Evolutionary conservation across 2,329 filamentous ascomycete species (phyloP), one percentile per base, ranked within the genome.

Genomic region (Massarina eburnea): DNA sequence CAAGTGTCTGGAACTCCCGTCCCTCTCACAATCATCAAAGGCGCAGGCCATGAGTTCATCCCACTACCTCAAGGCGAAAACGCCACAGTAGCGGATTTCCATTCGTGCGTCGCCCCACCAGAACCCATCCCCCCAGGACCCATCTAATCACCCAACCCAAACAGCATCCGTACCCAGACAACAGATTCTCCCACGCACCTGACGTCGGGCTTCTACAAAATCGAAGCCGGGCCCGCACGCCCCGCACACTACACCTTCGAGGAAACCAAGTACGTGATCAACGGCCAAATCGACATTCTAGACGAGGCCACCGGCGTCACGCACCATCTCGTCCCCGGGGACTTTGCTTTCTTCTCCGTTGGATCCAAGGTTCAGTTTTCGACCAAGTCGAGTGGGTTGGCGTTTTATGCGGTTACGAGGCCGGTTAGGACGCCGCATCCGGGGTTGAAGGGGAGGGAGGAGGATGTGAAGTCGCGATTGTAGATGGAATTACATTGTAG

Each of bases 281-380:
- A 42, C 9, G 58, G 58, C 19, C 58, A 62, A 27, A 60, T 62
- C 21, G 57, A 62, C 18, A 51, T 62, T 1, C 26, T 62, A 20
- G 58, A 62, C 24, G 58, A 62, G 47, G 57, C 58, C 1, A 62
- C 58, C 1, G 58, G 58, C 2, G 43, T 60, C 1, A 56, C 51
- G 14, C 59, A 62, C 19, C 57, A 62, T 22, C 51, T 62, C 6
- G 57, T 62, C 7, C 47, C 57, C 1, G 57, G 59, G 3, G 57
- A 62, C 35, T 62, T 59, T 44, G 59, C 57, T 1, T 62, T 62
- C 54, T 62, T 62, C 43, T 52, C 56, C 29, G 55, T 60, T 1
- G 57, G 57, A 1, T 54, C 52, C 2, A 59, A 59, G 46, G 59
- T 52, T 5, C 47, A 59, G 35, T 62, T 62, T 18, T 56, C 52